Conservation (phyloP, 1,284 basidiomycete genomes). For the Peniophora sp. region DNA sequence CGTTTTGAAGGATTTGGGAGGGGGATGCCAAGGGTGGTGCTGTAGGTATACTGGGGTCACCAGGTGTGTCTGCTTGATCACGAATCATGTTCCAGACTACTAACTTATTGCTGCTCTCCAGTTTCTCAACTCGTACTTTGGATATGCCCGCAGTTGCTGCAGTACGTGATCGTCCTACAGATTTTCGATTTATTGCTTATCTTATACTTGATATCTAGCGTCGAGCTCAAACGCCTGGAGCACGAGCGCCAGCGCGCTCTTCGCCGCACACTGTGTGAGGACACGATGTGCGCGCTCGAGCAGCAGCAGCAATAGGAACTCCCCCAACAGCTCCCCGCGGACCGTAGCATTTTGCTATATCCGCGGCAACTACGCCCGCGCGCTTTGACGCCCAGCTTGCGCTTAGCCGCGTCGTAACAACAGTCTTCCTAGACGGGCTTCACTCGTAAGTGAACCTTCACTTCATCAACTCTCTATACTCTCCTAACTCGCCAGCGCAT, state of each 20-base stretch:
- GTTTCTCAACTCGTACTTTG: too few relatives aligned
- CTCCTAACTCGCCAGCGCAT: slow-evolving; percentile 1
- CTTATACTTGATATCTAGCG: slow-evolving; percentile 35
- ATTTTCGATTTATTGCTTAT: too few relatives aligned
- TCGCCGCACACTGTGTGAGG: slow-evolving; percentile 87
- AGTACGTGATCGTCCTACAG: too few relatives aligned
- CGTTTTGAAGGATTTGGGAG: too few relatives aligned
- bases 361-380: slow-evolving; percentile 77
- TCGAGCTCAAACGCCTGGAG: slow-evolving; percentile 85
- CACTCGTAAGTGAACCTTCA: slow-evolving; percentile 50
- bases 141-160: too few relatives aligned
- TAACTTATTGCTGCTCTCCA: too few relatives aligned
- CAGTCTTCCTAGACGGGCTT: slow-evolving; percentile 72
- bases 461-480: not conserved
- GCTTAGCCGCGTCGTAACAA: too few relatives aligned
- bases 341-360: slow-evolving; percentile 66
- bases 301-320: slow-evolving; percentile 87
- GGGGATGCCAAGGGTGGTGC: too few relatives aligned
- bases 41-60: too few relatives aligned
- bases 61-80: too few relatives aligned
- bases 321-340: slow-evolving; percentile 56
- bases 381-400: slow-evolving; percentile 63
- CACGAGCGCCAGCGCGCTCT: slow-evolving; percentile 81
- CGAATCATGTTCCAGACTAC: too few relatives aligned
- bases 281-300: slow-evolving; percentile 88